Conservation (phyloP, 192 early-diverging fungal species). For the Coemansia sp. region DNA sequence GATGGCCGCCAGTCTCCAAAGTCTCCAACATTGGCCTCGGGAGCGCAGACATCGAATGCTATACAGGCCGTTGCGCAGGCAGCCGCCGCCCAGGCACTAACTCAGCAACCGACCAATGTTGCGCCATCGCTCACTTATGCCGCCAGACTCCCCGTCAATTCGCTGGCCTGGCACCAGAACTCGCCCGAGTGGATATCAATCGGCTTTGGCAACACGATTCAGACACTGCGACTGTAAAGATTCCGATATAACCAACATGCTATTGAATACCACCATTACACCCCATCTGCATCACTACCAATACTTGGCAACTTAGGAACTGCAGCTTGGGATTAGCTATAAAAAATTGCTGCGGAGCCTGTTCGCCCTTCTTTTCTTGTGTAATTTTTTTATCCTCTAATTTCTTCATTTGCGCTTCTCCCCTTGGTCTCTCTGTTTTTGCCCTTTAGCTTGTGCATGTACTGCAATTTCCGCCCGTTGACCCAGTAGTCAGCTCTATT, state of each 20-base stretch:
- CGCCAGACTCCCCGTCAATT: constrained; percentile 76
- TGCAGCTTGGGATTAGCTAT: background rate
- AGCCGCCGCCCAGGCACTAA: constrained; percentile 45
- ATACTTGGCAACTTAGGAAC: no score
- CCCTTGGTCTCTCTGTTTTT: background rate
- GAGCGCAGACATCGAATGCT: constrained; percentile 30
- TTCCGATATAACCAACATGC: background rate
- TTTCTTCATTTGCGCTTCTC: no score
- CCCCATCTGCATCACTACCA: background rate
- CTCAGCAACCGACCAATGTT: constrained; percentile 28
- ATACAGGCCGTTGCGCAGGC: constrained; percentile 56
- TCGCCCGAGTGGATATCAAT: constrained; percentile 89
- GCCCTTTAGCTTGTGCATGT: background rate
- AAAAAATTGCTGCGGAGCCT: background rate
- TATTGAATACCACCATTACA: background rate
- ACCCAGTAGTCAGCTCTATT: background rate
- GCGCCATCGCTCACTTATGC: constrained; percentile 74
- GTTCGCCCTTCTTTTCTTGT: background rate
- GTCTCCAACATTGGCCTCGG: constrained; percentile 36
- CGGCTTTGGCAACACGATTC: constrained; percentile 80
- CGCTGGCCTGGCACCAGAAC: constrained; percentile 78
- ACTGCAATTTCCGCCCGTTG: background rate
- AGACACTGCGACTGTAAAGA: constrained; percentile 75
- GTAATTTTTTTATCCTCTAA: background rate
- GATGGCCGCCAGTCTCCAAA: constrained; percentile 31